These are phyloP conservation scores for Crucibulum laeve DNA, from an alignment of 768 basidiomycete species.

Conservation along the genomic window DNA sequence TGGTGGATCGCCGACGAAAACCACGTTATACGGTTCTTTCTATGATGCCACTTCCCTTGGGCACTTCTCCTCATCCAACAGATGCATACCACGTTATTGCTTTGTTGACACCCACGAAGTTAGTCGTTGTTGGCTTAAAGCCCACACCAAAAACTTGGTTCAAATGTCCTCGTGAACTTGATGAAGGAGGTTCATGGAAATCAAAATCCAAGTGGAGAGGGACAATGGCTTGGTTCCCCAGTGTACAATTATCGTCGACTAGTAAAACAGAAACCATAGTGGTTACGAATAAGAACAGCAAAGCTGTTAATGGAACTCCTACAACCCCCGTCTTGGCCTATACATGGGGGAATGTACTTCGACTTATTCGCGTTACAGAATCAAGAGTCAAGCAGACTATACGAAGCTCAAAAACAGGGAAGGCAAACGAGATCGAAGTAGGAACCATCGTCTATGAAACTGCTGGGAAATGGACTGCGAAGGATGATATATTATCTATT, in stretches of 20 bases:
- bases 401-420: constrained; percentile 55
- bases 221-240: constrained; percentile 80
- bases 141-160: constrained; percentile 93
- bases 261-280: constrained; percentile 16
- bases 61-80: constrained; percentile 65
- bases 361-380: constrained; percentile 65
- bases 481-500: constrained; percentile 62
- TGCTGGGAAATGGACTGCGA: constrained; percentile 53
- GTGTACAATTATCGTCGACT: constrained; percentile 26
- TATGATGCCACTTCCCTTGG: constrained; percentile 80
- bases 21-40: constrained; percentile 67
- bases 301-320: constrained; percentile 8
- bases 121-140: constrained; percentile 90
- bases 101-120: constrained; percentile 82
- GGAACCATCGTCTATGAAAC: constrained; percentile 65
- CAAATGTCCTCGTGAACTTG: constrained; percentile 55
- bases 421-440: constrained; percentile 51
- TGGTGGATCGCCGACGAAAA: constrained; percentile 33
- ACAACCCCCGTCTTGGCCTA: constrained; percentile 72
- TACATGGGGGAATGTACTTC: constrained; percentile 74
- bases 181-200: constrained; percentile 37
- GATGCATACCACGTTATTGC: constrained; percentile 81
- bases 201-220: constrained; percentile 53
- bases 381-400: constrained; percentile 44
- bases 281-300: constrained; percentile 4